phyloP scores from a whole-genome alignment of 2,329 filamentous ascomycete species.

The Colletotrichum salicis region DNA sequence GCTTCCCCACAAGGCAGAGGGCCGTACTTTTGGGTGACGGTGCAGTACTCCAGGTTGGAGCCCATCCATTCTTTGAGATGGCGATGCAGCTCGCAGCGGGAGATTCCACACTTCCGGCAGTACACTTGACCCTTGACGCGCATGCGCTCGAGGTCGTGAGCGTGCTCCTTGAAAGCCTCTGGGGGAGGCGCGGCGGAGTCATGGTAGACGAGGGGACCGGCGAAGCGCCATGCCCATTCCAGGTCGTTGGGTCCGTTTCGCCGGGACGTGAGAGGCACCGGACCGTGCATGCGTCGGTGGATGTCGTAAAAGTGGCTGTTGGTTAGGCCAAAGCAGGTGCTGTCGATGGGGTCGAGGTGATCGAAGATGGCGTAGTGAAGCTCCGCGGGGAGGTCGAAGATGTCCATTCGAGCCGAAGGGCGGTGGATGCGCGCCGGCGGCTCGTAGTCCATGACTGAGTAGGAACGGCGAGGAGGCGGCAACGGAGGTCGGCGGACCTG shows the following conservation, averaged over 20 bases:
- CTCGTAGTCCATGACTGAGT: constrained; percentile 70
- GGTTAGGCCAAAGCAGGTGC: constrained; percentile 69
- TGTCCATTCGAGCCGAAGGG: constrained; percentile 56
- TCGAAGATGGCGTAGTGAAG: constrained; percentile 70
- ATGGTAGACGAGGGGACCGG: constrained; percentile 54
- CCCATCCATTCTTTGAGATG: constrained; percentile 72
- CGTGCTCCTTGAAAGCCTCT: constrained; percentile 23
- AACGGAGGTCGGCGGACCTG: constrained; percentile 46
- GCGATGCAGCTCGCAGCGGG: constrained; percentile 70
- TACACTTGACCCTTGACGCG: constrained; percentile 68
- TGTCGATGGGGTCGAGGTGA: constrained; percentile 72
- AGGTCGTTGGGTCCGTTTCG: constrained; percentile 71
- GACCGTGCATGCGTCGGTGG: constrained; percentile 65
- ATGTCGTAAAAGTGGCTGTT: constrained; percentile 68
- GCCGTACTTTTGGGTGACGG: constrained; percentile 68
- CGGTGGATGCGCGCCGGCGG: constrained; percentile 59
- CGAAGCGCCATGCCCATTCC: constrained; percentile 72
- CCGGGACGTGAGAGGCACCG: constrained; percentile 65
- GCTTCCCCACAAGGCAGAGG: constrained; percentile 57
- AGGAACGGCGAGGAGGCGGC: constrained; percentile 63
- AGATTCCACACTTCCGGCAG: constrained; percentile 71
- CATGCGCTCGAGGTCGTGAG: constrained; percentile 54
- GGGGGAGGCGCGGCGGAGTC: constrained; percentile 16
- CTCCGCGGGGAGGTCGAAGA: constrained; percentile 67
- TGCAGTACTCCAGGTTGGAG: constrained; percentile 67